These are phyloP conservation scores for Eimeria mitis DNA, from an alignment of 169 alveolate genomes.

Conservation along the genomic window DNA sequence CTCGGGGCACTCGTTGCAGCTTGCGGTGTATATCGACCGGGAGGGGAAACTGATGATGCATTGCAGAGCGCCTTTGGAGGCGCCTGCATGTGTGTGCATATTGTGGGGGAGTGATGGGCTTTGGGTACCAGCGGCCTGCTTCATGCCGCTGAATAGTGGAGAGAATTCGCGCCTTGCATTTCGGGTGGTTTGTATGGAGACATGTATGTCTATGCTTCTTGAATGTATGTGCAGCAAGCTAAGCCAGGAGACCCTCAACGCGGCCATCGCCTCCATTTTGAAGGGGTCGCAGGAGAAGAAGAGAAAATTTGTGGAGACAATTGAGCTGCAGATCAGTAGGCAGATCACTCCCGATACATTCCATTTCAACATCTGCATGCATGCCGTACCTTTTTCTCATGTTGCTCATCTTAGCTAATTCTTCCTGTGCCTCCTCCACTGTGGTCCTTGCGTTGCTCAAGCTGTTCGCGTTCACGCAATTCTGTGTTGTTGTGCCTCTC, in stretches of 20 bases:
- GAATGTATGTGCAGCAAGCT: conserved; percentile 87
- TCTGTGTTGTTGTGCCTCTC: too few relatives aligned
- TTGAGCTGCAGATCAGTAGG: conserved; percentile 98
- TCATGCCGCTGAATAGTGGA: too few relatives aligned
- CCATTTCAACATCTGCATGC: background rate
- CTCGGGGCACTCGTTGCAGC: background rate
- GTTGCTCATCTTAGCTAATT: background rate
- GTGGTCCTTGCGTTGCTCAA: too few relatives aligned
- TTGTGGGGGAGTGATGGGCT: background rate
- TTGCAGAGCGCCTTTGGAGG: background rate
- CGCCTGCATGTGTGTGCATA: background rate
- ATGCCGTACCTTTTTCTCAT: background rate
- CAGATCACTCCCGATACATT: background rate
- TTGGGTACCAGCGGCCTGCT: too few relatives aligned
- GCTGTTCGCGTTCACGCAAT: too few relatives aligned
- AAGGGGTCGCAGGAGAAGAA: conserved; percentile 96
- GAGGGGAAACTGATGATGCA: background rate
- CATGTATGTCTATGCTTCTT: background rate
- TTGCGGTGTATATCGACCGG: background rate
- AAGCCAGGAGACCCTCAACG: conserved; percentile 90
- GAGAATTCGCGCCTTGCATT: too few relatives aligned
- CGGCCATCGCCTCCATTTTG: conserved; percentile 96
- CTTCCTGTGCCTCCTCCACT: too few relatives aligned
- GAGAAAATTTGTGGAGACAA: conserved; percentile 99
- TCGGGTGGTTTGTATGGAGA: background rate